Base-by-base conservation (phyloP, 345 rosid genomes). In the Xanthoceras sorbifolium region DNA sequence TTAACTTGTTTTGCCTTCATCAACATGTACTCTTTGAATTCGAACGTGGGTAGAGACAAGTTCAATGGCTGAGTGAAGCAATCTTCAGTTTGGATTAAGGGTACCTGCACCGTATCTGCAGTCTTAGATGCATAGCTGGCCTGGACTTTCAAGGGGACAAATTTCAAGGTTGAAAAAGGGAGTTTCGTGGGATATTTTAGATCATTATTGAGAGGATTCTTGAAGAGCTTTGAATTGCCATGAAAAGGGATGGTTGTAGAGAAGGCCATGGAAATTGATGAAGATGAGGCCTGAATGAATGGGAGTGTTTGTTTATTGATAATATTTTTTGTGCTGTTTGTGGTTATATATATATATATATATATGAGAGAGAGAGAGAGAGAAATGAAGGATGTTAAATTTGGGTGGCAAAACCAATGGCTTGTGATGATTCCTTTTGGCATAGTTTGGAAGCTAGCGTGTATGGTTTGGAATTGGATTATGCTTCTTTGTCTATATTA, bases 1-100 rank as follows among this genome's bases (percentile, higher is more conserved):
- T 89, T 87, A 4, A 89, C 86, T 1, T 31, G 75, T 17, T 86
- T 78, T 10, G 83, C 82, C 76, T 76, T 84, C 3, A 1, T 9
- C 6, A 31, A 29, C 84, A 86, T 69, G 84, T 80, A 86, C 15
- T 64, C 80, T 6, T 78, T 67, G 8, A 84, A 84, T 8, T 77
- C 28, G 78, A 86, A 86, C 4, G 14, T 64, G 0, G 77, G 71
- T 0, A 77, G 55, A 26, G 80, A 64, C 26, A 15, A 57, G 29
- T 59, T 73, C 14, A 62, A 54, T 12, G 78, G 8, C 22, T 59
- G 38, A 0, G 50, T n/a, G 66, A 4, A 46, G 63, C 50, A 15
- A 50, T 59, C 65, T 59, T 70, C 64, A 23, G 65, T 40, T 31
- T 31, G 25, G 10, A 65, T 28, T 9, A 76, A 50, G 28, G 61